Evolutionary conservation across 257 asterid genomes (phyloP), one percentile per base, ranked within the genome.

Genomic region (Solanum neorickii): DNA sequence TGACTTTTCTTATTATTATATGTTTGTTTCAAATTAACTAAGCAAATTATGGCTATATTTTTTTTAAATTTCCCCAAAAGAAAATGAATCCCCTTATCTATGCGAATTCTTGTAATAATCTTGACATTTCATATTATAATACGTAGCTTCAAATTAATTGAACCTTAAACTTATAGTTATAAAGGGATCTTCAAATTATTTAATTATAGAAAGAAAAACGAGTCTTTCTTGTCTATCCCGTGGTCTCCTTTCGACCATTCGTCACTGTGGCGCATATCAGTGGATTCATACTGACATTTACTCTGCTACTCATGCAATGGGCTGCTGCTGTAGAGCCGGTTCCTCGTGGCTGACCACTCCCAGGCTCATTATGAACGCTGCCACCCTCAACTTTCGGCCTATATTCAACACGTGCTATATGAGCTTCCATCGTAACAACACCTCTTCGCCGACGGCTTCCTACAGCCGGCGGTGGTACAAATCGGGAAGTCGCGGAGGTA

Each of bases 251-350:
- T 11, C 37, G 74, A 83, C 76, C 86, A 66, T 84, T 84, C 25
- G 27, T 84, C 41, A 29, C 87, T 35, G 11, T 44, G 77, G 78
- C 84, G 85, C 85, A 18, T 65, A 62, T 42, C 78, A 7, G 78
- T 39, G 33, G 59, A 25, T 2, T 84, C 41, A 46, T 1, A 39
- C 39, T 20, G 70, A 10, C 49, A n/a, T 25, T 84, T 31, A 3
- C 72, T 59, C 72, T 52, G 35, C n/a, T 18, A 8, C 42, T 83
- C 77, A 37, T 9, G 31, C 88, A 23, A 90, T 88, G 91, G 86
- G 90, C 86, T 82, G 87, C 90, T 87, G 84, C 90, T 87, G 89
- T 33, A 83, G 89, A 49, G 84, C 90, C 46, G 89, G 74, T 46
- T 69, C 86, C 56, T 37, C 59, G 16, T 52, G 85, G 35, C 85